A percentile compares a stretch with the other conserved stretches of the same genome.
Evolutionary conservation across 2,329 filamentous ascomycete genomes (phyloP).

Genomic region (Nigrograna mackinnonii): DNA sequence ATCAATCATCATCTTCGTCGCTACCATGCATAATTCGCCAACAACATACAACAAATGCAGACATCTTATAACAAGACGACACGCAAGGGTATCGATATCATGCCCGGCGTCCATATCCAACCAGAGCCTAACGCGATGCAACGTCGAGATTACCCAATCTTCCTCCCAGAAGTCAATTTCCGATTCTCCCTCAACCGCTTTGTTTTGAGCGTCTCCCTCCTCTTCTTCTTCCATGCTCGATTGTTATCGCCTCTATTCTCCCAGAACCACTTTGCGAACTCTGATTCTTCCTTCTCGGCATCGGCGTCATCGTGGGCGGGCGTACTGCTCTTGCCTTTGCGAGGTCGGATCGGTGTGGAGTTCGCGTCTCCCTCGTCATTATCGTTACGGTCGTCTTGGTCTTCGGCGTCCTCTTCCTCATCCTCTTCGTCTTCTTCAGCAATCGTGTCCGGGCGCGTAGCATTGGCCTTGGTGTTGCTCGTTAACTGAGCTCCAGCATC

Average conservation of each 20-base stretch:
- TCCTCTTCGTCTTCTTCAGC: constrained; percentile 32
- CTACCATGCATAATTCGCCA: too few species aligned
- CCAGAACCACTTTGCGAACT: constrained; percentile 66
- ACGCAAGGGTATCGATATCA: too few species aligned
- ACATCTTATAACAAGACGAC: too few species aligned
- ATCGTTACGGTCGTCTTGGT: constrained; percentile 14
- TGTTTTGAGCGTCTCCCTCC: constrained; percentile 63
- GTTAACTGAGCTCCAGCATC: constrained; percentile 27
- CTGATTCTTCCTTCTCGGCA: constrained; percentile 51
- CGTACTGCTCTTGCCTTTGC: not conserved
- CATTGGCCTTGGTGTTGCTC: constrained; percentile 34
- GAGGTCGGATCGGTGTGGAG: constrained; percentile 20
- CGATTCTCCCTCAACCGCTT: constrained; percentile 64
- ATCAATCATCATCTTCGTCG: too few species aligned
- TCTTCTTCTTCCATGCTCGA: constrained; percentile 56
- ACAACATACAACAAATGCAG: too few species aligned
- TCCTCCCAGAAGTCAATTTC: constrained; percentile 43
- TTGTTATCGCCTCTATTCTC: constrained; percentile 54
- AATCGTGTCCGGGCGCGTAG: constrained; percentile 19
- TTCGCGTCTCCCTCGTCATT: constrained; percentile 17
- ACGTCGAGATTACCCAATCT: too few species aligned
- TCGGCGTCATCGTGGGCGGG: not conserved
- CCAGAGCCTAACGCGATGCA: too few species aligned
- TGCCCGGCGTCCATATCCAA: too few species aligned
- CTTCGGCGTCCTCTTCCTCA: constrained; percentile 16